Conservation (phyloP, 2,329 filamentous ascomycete genomes). For the Xylariaceae sp. region DNA sequence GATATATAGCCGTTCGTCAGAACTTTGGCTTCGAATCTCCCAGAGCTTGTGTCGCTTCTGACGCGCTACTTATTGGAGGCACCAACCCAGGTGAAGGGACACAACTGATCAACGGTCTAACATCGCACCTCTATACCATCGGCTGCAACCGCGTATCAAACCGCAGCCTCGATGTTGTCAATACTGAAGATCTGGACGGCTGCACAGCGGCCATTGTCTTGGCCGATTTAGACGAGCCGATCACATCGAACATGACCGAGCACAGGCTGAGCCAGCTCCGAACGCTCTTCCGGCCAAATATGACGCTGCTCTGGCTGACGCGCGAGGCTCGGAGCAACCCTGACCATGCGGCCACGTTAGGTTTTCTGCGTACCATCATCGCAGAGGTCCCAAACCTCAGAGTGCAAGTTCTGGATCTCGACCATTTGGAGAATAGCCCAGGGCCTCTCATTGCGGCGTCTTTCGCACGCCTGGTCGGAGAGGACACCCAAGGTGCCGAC, state of each 20-base stretch:
- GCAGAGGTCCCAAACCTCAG: slow-evolving; percentile 21
- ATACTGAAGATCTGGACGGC: slow-evolving; percentile 9
- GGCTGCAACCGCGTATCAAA: neutral
- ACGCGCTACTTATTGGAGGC: slow-evolving; percentile 28
- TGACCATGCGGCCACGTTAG: slow-evolving; percentile 21
- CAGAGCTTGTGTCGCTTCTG: slow-evolving; percentile 10
- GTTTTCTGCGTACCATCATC: slow-evolving; percentile 23
- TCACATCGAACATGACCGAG: slow-evolving; percentile 28
- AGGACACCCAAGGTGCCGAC: neutral
- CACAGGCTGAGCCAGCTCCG: slow-evolving; percentile 19
- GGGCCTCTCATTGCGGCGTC: no score
- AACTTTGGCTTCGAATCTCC: slow-evolving; percentile 10
- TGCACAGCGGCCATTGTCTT: slow-evolving; percentile 29
- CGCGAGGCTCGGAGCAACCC: slow-evolving; percentile 14
- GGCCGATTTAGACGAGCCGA: slow-evolving; percentile 27
- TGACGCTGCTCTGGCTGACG: slow-evolving; percentile 21
- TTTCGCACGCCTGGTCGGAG: no score
- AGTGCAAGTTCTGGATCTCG: slow-evolving; percentile 22
- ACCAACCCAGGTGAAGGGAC: slow-evolving; percentile 2
- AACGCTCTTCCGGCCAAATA: slow-evolving; percentile 14
- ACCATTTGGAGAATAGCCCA: slow-evolving; percentile 6
- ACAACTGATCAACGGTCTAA: slow-evolving; percentile 14
- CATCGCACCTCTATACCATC: neutral
- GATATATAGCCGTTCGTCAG: slow-evolving; percentile 32
- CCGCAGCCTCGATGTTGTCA: slow-evolving; percentile 22